phyloP scores from a whole-genome alignment of 495 filamentous ascomycete genomes.

The Penicillium taxi region DNA sequence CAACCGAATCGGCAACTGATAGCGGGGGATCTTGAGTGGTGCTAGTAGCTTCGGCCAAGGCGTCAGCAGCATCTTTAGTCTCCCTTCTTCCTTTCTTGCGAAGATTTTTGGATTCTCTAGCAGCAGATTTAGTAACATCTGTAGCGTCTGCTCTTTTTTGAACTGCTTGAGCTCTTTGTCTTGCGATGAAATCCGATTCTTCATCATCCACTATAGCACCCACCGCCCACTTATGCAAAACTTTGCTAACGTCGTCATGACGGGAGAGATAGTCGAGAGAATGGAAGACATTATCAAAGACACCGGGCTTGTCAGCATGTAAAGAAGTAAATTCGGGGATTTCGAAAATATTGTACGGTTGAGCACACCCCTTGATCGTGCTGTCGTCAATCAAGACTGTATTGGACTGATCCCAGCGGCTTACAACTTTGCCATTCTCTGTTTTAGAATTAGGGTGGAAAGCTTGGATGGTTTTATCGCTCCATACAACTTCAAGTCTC shows the following conservation, averaged over 20 bases:
- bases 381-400: constrained; percentile 88
- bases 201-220: constrained; percentile 4
- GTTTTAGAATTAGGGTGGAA: too few species aligned
- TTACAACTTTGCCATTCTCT: too few species aligned
- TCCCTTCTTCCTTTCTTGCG: constrained; percentile 1
- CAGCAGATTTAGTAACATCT: too few species aligned
- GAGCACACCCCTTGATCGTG: constrained; percentile 62
- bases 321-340: constrained; percentile 61
- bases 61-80: neutral
- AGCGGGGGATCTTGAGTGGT: neutral
- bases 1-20: constrained; percentile 6
- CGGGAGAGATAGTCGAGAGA: constrained; percentile 26
- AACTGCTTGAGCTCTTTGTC: neutral
- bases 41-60: neutral
- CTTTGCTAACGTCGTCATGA: constrained; percentile 35
- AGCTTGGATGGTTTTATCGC: constrained; percentile 39
- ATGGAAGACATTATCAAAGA: constrained; percentile 28
- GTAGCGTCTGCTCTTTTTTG: neutral
- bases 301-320: constrained; percentile 19
- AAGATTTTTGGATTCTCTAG: too few species aligned
- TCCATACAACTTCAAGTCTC: constrained; percentile 65
- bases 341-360: constrained; percentile 76
- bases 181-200: neutral
- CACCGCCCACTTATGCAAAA: constrained; percentile 25
- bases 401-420: constrained; percentile 74